Evolutionary conservation across 2,329 filamentous ascomycete species (phyloP), one percentile per base, ranked within the genome.

Genomic region (Phialophora expanda): DNA sequence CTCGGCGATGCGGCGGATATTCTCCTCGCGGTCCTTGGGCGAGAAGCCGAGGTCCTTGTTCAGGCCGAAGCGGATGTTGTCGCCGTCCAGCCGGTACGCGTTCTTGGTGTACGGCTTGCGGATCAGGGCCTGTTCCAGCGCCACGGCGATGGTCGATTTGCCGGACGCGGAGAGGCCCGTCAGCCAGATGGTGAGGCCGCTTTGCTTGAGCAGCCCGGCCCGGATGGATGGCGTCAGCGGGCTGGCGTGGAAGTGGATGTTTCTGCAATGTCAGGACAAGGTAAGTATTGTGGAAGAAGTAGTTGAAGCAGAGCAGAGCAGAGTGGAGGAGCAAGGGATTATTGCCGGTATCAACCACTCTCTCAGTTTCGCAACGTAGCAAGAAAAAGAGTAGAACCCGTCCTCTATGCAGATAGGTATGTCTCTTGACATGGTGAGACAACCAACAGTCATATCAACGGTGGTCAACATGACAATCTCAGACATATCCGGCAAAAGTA

Each of bases 1-100:
- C 85, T 99, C 94, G 62, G 91, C 92, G 75, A 99, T 97, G 70
- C 95, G 89, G 67, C 95, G 89, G 77, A 99, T 99, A 83, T 99
- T 99, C 85, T 99, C 95, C 77, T 94, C 96, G 73, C 95, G 89
- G 83, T 97, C 93, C 76, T 88, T 87, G 77, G 97, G 94, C 70
- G 88, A 90, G 84, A 98, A 99, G 17, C 94, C 94, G 11, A 99
- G 86, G 82, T 98, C 94, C 81, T 96, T 96, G 87, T 98, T 99
- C 72, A 99, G 86, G 17, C 95, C 95, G 82, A 98, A 97, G 68
- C 95, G 94, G 72, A 99, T 90, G 81, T 99, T 99, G 86, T 99
- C 95, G 75, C 94, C 95, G 80, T 99, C 95, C 32, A 99, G 89
- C 61, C 95, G 89, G 86, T 99, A 99, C 67, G 93, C 91, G 63